Conservation (phyloP, 2,329 filamentous ascomycete species). For the Pseudocercospora cruenta region DNA sequence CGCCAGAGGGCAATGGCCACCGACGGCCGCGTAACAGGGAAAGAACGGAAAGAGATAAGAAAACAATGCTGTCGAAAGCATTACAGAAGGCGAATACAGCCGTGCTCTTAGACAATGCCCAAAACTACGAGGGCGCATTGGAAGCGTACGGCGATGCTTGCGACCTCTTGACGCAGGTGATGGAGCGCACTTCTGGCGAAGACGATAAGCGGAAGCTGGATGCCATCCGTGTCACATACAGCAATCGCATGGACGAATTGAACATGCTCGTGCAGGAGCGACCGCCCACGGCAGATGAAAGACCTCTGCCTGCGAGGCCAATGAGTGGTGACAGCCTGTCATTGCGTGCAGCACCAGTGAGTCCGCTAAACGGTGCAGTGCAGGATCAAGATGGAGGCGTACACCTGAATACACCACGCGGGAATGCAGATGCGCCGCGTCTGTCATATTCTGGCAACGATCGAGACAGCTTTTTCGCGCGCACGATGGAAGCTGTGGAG, state of each 20-base stretch:
- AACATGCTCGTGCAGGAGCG: constrained; percentile 66
- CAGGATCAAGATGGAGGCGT: constrained; percentile 27
- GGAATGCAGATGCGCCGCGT: constrained; percentile 51
- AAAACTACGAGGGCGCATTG: constrained; percentile 89
- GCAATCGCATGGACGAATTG: constrained; percentile 84
- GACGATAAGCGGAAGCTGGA: constrained; percentile 91
- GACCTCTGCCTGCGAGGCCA: constrained; percentile 74
- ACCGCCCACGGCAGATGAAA: constrained; percentile 56
- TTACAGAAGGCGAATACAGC: constrained; percentile 95
- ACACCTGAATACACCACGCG: constrained; percentile 58
- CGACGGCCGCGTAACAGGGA: constrained; percentile 42
- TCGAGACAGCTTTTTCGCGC: constrained; percentile 36
- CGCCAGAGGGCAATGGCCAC: constrained; percentile 19
- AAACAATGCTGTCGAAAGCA: constrained; percentile 94
- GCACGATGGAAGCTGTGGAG: constrained; percentile 36
- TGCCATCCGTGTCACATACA: constrained; percentile 89
- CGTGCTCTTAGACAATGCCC: constrained; percentile 92
- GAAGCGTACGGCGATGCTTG: constrained; percentile 92
- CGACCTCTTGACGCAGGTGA: constrained; percentile 81
- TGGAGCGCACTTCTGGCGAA: constrained; percentile 78
- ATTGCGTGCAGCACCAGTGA: constrained; percentile 39
- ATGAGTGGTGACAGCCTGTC: constrained; percentile 61
- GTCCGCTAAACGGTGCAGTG: constrained; percentile 37
- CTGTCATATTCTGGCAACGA: constrained; percentile 32
- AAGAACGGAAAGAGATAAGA: constrained; percentile 63